Evolutionary conservation across 2,329 filamentous ascomycete species (phyloP).

Genomic region (Fusarium temperatum): DNA sequence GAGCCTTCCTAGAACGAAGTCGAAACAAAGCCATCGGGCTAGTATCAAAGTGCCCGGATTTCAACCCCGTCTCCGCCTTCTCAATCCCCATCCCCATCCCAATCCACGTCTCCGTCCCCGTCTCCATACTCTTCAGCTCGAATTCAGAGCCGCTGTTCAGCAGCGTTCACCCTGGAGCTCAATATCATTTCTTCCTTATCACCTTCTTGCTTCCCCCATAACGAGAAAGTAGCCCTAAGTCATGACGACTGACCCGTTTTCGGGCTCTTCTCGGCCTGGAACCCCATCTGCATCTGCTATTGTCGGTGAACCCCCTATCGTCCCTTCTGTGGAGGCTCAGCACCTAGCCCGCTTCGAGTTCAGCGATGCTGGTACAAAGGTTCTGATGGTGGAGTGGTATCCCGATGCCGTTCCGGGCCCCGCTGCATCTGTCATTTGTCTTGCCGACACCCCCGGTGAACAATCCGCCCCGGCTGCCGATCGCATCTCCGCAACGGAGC

Average conservation of each 20-base stretch:
- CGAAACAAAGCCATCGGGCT: slow-evolving; percentile 19
- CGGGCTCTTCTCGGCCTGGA: slow-evolving; percentile 47
- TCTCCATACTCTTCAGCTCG: slow-evolving; percentile 1
- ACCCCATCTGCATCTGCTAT: slow-evolving; percentile 10
- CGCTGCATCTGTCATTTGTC: slow-evolving; percentile 26
- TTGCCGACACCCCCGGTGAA: slow-evolving; percentile 1
- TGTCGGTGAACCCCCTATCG: slow-evolving; percentile 34
- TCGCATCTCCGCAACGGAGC: slow-evolving; percentile 33
- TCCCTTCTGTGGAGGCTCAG: slow-evolving; percentile 42
- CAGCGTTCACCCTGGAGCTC: slow-evolving; percentile 12
- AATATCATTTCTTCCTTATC: slow-evolving; percentile 11
- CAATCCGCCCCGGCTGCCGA: slow-evolving; percentile 27
- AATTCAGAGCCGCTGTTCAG: slow-evolving; percentile 4
- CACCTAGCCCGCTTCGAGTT: slow-evolving; percentile 82
- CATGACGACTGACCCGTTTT: slow-evolving; percentile 43
- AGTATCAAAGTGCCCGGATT: slow-evolving; percentile 25
- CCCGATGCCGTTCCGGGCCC: slow-evolving; percentile 39
- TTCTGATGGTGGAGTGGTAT: slow-evolving; percentile 94
- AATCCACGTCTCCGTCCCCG: slow-evolving; percentile 3
- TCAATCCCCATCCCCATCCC: not conserved
- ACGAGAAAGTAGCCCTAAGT: slow-evolving; percentile 19
- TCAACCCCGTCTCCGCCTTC: slow-evolving; percentile 19
- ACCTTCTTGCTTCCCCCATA: not conserved
- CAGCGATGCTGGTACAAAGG: slow-evolving; percentile 86
- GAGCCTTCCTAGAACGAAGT: slow-evolving; percentile 1